phyloP scores from a whole-genome alignment of 495 filamentous ascomycete genomes.

The Cudoniella acicularis region DNA sequence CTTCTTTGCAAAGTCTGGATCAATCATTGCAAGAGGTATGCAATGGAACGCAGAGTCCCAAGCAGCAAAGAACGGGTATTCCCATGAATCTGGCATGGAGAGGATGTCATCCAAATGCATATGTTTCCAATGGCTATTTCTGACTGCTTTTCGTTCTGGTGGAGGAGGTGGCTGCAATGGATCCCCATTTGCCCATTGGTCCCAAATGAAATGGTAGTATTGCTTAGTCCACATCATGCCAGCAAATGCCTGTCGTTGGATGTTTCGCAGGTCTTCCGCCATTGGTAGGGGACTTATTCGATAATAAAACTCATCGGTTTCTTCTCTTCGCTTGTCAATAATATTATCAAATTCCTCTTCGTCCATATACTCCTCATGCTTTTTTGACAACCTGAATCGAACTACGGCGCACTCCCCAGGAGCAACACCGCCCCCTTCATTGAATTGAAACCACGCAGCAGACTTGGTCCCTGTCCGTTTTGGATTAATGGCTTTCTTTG shows the following conservation, averaged over 20 bases:
- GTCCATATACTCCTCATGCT: conserved; percentile 71
- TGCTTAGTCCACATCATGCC: conserved; percentile 99
- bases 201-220: conserved; percentile 94
- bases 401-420: conserved; percentile 94
- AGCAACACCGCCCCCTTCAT: conserved; percentile 78
- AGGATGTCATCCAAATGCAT: conserved; percentile 90
- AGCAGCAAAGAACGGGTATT: conserved; percentile 97
- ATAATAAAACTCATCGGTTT: conserved; percentile 95
- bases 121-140: conserved; percentile 90
- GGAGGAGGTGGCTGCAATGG: conserved; percentile 76
- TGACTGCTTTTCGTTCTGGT: conserved; percentile 69
- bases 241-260: conserved; percentile 88
- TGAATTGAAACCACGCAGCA: conserved; percentile 88
- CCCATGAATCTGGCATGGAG: conserved; percentile 98
- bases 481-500: conserved; percentile 80
- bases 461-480: conserved; percentile 78
- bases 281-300: conserved; percentile 91
- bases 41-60: conserved; percentile 98
- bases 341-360: conserved; percentile 91
- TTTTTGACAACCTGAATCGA: conserved; percentile 80
- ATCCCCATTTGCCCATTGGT: conserved; percentile 89
- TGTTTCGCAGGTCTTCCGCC: conserved; percentile 90
- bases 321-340: conserved; percentile 76
- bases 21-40: conserved; percentile 93
- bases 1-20: conserved; percentile 96